Percentiles rank a stretch among this genome's conserved stretches.
Evolutionary conservation across 495 filamentous ascomycete genomes (phyloP).

Genomic region (Xylaria telfairii): DNA sequence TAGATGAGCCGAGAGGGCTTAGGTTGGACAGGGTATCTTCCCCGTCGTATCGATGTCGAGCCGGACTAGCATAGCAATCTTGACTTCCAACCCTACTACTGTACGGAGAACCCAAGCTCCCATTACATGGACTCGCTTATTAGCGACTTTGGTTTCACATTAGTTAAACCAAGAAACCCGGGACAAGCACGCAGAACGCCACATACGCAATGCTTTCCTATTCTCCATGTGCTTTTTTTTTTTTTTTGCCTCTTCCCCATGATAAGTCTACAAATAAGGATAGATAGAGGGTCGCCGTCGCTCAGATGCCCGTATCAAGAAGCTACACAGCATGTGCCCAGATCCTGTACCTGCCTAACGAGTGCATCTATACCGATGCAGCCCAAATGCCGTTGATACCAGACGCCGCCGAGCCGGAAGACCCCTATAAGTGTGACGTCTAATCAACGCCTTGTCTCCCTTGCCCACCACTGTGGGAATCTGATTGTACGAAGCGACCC

Average conservation of each 20-base stretch:
- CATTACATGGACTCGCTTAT: conserved; percentile 5
- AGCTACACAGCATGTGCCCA: conserved; percentile 26
- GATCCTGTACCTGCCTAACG: conserved; percentile 27
- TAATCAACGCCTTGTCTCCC: not conserved
- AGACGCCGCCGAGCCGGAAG: conserved; percentile 22
- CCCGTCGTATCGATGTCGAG: not conserved
- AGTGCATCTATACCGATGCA: conserved; percentile 26
- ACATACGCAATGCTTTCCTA: conserved; percentile 17
- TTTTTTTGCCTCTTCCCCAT: not conserved
- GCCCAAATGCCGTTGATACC: conserved; percentile 24
- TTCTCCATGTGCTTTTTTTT: not conserved
- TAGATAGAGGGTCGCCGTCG: conserved; percentile 6
- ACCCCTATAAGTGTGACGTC: conserved; percentile 19
- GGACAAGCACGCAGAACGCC: conserved; percentile 15
- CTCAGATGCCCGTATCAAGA: conserved; percentile 5
- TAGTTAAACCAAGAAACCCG: conserved; percentile 4
- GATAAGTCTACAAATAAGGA: not conserved
- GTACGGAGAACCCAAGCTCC: not conserved
- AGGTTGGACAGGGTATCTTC: not conserved
- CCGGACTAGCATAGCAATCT: not conserved
- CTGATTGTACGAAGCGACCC: not conserved
- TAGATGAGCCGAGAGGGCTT: not conserved
- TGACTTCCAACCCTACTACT: not conserved
- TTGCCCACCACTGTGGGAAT: conserved; percentile 2
- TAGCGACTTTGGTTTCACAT: conserved; percentile 16